These are phyloP conservation scores for Tetrahymena borealis DNA, from an alignment of 73 alveolate species.

Conservation along the genomic window DNA sequence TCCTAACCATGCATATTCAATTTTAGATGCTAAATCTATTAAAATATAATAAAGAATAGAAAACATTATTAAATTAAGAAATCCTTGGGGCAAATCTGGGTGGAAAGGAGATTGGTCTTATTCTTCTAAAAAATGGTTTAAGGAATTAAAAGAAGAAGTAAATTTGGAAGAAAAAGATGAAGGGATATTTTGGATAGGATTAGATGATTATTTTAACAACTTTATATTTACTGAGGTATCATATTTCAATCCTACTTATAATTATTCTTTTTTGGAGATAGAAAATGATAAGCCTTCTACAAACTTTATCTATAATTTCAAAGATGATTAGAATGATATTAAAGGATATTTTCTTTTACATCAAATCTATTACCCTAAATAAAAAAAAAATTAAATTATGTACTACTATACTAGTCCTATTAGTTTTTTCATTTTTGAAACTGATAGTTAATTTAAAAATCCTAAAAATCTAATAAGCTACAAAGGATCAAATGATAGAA, in stretches of 20 bases:
- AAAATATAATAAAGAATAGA: too few species aligned
- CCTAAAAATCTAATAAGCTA: neutral
- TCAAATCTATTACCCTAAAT: too few species aligned
- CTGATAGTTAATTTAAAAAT: neutral
- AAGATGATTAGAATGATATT: neutral
- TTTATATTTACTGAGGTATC: neutral
- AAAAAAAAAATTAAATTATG: too few species aligned
- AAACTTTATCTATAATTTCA: neutral
- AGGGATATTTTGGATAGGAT: slow-evolving; percentile 65
- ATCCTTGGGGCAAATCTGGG: slow-evolving; percentile 58
- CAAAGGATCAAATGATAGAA: neutral
- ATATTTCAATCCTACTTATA: neutral
- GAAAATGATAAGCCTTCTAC: neutral
- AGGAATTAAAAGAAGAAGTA: slow-evolving; percentile 50
- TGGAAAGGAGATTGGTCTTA: slow-evolving; percentile 69
- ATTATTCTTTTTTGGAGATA: neutral
- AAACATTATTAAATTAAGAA: slow-evolving; percentile 46
- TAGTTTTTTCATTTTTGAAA: neutral
- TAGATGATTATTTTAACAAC: slow-evolving; percentile 31
- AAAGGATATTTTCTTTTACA: neutral
- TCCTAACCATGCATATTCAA: slow-evolving; percentile 56
- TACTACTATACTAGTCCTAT: neutral
- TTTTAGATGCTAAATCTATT: slow-evolving; percentile 38
- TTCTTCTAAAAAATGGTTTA: slow-evolving; percentile 50
- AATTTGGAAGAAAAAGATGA: slow-evolving; percentile 56